These are phyloP conservation scores for Allantophomopsis lycopodina DNA, from an alignment of 2,329 filamentous ascomycete genomes.

Conservation along the genomic window DNA sequence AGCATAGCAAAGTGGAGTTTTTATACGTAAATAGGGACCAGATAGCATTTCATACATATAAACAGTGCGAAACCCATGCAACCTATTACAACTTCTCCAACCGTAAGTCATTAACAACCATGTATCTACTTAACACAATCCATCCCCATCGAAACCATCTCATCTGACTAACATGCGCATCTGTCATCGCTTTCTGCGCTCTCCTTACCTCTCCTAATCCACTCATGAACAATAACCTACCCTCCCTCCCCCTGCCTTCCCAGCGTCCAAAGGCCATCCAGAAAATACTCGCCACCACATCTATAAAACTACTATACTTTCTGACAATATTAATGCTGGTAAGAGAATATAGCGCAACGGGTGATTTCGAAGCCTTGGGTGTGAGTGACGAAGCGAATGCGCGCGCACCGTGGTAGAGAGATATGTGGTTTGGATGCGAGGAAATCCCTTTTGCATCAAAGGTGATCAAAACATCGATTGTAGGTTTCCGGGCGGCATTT, in stretches of 20 bases:
- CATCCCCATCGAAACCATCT: constrained; percentile 95
- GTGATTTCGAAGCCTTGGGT: constrained; percentile 51
- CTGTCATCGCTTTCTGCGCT: constrained; percentile 78
- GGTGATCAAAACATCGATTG: constrained; percentile 54
- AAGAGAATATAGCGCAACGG: constrained; percentile 77
- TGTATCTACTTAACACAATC: constrained; percentile 84
- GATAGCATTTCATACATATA: too few relatives aligned
- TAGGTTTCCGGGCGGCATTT: constrained; percentile 26
- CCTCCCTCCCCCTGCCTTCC: constrained; percentile 33
- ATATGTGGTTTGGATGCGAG: constrained; percentile 85
- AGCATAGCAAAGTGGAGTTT: too few relatives aligned
- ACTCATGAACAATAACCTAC: constrained; percentile 57
- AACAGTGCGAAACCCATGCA: too few relatives aligned
- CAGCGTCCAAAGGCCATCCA: constrained; percentile 30
- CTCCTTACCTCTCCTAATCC: constrained; percentile 46
- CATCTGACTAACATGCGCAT: constrained; percentile 91
- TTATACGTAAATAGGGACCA: too few relatives aligned
- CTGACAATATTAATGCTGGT: constrained; percentile 56
- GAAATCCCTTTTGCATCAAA: constrained; percentile 80
- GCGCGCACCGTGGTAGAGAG: constrained; percentile 70
- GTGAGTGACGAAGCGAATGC: constrained; percentile 57
- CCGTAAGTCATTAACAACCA: constrained; percentile 83
- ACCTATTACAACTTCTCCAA: constrained; percentile 30
- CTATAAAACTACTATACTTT: constrained; percentile 72
- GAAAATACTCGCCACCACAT: constrained; percentile 58